Conservation (phyloP, 305 asterid genomes). For the Stenogyne calaminthoides region DNA sequence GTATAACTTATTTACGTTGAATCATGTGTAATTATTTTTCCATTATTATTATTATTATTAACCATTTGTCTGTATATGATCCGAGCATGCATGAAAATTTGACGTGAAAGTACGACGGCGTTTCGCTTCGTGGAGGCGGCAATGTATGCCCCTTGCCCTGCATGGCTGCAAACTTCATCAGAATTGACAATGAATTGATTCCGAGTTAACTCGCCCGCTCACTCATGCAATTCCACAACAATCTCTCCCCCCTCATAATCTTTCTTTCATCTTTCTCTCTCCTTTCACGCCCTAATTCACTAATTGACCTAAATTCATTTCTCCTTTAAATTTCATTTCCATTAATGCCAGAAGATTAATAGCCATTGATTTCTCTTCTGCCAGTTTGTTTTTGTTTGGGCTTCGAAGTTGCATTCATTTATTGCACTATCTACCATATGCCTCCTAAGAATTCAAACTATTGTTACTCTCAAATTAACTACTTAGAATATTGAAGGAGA, state of each 20-base stretch:
- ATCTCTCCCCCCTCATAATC: constrained; percentile 9
- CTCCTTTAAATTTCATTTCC: neutral
- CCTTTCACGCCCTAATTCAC: constrained; percentile 5
- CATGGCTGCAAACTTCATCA: neutral
- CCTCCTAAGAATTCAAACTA: constrained; percentile 13
- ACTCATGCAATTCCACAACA: constrained; percentile 17
- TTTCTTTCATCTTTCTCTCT: too few species aligned
- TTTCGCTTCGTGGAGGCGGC: neutral
- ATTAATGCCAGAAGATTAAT: neutral
- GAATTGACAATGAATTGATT: neutral
- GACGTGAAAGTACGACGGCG: neutral
- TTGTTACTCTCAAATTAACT: neutral
- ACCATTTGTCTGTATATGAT: too few species aligned
- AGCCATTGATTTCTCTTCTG: constrained; percentile 16
- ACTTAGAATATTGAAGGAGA: neutral
- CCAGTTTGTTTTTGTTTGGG: constrained; percentile 12
- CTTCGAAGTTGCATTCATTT: constrained; percentile 11
- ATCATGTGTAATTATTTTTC: too few species aligned
- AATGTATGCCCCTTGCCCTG: neutral
- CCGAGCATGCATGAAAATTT: too few species aligned
- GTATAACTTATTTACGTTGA: too few species aligned
- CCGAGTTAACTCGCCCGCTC: constrained; percentile 29
- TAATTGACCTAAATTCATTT: neutral
- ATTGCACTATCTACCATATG: neutral
- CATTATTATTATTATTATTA: too few species aligned